Evolutionary conservation across 2,329 filamentous ascomycete species (phyloP), one percentile per base, ranked within the genome.

Genomic region (Trichoderma atroviride): DNA sequence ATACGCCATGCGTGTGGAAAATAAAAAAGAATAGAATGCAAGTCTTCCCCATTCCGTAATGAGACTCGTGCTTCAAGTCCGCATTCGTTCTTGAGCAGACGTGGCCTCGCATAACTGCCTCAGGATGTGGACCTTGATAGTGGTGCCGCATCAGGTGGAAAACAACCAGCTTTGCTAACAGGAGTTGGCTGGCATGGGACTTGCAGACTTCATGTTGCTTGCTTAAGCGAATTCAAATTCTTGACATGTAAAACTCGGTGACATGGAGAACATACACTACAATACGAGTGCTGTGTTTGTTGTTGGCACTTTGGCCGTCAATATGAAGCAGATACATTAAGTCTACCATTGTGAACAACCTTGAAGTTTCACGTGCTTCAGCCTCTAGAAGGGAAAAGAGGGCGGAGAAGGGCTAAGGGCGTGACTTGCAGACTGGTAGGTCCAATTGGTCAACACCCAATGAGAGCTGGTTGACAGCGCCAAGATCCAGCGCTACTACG

Each of bases 1-100:
- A 47, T 24, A 47, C 37, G 6, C 16, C 5, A 35, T 60, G 31
- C 35, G 27, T 43, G 19, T 37, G 14, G 35, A 19, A 29, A 16
- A 4, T 27, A n/a, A 27, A 29, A 29, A 14, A 56, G 53, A 22
- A 33, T 50, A 7, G 7, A 14, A 40, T 22, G 53, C 53, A 33
- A 29, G 5, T 24, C 31, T 61, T 35, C 47, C 47, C 55, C 53
- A 16, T n/a, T 59, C 33, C 64, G 3, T 16, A 59, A 57, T 27
- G n/a, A 33, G 40, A 59, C 50, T 60, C 50, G 50, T 62, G 37
- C 58, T 35, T 62, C 37, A 14, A 69, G 55, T 69, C 66, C 58
- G 50, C 50, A 63, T 69, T 69, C 33, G 58, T 57, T 69, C 66
- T 50, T 53, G 14, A 55, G 47, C 60, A 62, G 43, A 62, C 19